phyloP scores from a whole-genome alignment of 805 yeast species.

The Yarrowia keelungensis region DNA sequence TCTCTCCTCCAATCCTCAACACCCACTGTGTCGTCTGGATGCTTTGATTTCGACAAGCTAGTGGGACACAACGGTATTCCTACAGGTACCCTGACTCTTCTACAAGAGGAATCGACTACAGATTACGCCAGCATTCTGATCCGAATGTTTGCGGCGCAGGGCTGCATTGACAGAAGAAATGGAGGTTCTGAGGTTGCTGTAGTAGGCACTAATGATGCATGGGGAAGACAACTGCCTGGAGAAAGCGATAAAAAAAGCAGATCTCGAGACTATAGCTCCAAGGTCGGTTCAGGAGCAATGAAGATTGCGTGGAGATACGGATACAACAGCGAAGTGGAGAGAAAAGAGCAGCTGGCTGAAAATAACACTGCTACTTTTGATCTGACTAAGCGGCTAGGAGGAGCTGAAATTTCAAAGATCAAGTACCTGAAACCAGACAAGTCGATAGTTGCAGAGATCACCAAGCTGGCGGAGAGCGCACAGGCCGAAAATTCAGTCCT shows the following conservation, averaged over 20 bases:
- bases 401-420: not conserved
- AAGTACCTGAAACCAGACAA: slow-evolving; percentile 8
- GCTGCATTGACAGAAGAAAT: slow-evolving; percentile 62
- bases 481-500: slow-evolving; percentile 54
- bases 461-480: slow-evolving; percentile 49
- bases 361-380: slow-evolving; percentile 64
- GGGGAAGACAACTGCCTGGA: slow-evolving; percentile 81
- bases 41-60: slow-evolving; percentile 73
- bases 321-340: slow-evolving; percentile 46
- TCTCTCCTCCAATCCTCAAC: slow-evolving; percentile 72
- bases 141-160: slow-evolving; percentile 78
- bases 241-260: slow-evolving; percentile 64
- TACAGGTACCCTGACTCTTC: slow-evolving; percentile 67
- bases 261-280: slow-evolving; percentile 42
- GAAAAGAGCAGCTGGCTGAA: slow-evolving; percentile 32
- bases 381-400: slow-evolving; percentile 67
- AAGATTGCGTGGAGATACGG: slow-evolving; percentile 97
- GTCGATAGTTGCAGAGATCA: slow-evolving; percentile 54
- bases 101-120: slow-evolving; percentile 88
- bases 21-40: slow-evolving; percentile 81
- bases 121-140: slow-evolving; percentile 78
- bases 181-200: slow-evolving; percentile 64
- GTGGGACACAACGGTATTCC: slow-evolving; percentile 88
- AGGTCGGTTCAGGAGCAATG: slow-evolving; percentile 55
- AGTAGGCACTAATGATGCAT: slow-evolving; percentile 62